Evolutionary conservation across 2,329 filamentous ascomycete genomes (phyloP).

Genomic region (Alternaria consortialis): DNA sequence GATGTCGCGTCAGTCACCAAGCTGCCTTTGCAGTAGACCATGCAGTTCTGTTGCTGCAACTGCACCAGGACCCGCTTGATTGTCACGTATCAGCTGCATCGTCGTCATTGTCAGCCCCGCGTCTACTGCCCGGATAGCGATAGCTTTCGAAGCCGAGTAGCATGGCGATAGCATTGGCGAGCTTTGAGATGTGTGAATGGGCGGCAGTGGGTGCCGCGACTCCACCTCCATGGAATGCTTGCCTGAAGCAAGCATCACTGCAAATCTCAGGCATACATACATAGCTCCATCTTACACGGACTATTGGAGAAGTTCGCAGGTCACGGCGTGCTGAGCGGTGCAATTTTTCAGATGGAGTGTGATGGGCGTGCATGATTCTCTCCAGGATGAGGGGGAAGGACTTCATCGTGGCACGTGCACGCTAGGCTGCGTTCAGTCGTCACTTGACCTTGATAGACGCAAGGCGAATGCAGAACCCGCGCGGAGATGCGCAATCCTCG

Average conservation of each 20-base stretch:
- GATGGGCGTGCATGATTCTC: constrained; percentile 37
- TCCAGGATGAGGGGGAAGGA: constrained; percentile 16
- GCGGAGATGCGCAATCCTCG: constrained; percentile 6
- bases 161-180: constrained; percentile 1
- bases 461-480: not conserved
- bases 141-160: not conserved
- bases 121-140: constrained; percentile 1
- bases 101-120: constrained; percentile 24
- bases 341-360: constrained; percentile 26
- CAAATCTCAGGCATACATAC: constrained; percentile 12
- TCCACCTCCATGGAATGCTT: constrained; percentile 8
- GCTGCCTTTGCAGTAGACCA: constrained; percentile 23
- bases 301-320: constrained; percentile 13
- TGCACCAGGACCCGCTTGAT: constrained; percentile 25
- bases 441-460: constrained; percentile 8
- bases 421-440: constrained; percentile 19
- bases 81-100: constrained; percentile 21
- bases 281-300: constrained; percentile 3
- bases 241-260: constrained; percentile 5
- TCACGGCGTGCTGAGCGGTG: constrained; percentile 19
- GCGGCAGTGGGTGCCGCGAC: constrained; percentile 1
- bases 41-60: constrained; percentile 28
- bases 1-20: constrained; percentile 23
- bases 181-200: not conserved
- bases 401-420: constrained; percentile 19